Evolutionary conservation across 2,329 filamentous ascomycete species (phyloP).

Genomic region (Rhynchosporium agropyri): DNA sequence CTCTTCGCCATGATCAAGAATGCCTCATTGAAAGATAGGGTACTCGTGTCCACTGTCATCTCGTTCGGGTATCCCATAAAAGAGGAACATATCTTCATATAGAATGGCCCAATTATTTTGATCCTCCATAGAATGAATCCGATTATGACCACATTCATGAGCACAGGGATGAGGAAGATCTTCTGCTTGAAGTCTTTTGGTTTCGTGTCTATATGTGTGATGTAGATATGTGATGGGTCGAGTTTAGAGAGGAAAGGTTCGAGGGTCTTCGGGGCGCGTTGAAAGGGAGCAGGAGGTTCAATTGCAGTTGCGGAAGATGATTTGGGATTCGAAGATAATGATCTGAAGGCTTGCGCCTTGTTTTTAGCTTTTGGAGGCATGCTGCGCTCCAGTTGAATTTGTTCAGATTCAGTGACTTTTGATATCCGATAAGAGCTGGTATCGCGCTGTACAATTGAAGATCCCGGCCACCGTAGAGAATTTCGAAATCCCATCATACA

Average conservation of each 20-base stretch:
- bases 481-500: slow-evolving; percentile 15
- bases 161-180: slow-evolving; percentile 77
- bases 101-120: slow-evolving; percentile 70
- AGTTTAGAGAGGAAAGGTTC: slow-evolving; percentile 51
- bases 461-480: slow-evolving; percentile 29
- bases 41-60: slow-evolving; percentile 62
- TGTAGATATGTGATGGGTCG: slow-evolving; percentile 75
- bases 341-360: slow-evolving; percentile 38
- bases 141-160: slow-evolving; percentile 72
- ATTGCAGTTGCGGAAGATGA: slow-evolving; percentile 21
- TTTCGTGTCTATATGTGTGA: slow-evolving; percentile 79
- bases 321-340: slow-evolving; percentile 24
- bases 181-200: slow-evolving; percentile 74
- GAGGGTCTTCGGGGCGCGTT: slow-evolving; percentile 53
- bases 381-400: slow-evolving; percentile 19
- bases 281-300: slow-evolving; percentile 66
- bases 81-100: slow-evolving; percentile 50
- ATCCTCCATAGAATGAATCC: slow-evolving; percentile 68
- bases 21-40: slow-evolving; percentile 60
- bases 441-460: neutral
- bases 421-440: slow-evolving; percentile 10
- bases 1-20: slow-evolving; percentile 54
- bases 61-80: slow-evolving; percentile 52
- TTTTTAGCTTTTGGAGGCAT: slow-evolving; percentile 41
- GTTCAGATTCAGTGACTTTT: neutral